Base-by-base conservation (phyloP, 2,329 filamentous ascomycete genomes). In the Neocucurbitaria cava region DNA sequence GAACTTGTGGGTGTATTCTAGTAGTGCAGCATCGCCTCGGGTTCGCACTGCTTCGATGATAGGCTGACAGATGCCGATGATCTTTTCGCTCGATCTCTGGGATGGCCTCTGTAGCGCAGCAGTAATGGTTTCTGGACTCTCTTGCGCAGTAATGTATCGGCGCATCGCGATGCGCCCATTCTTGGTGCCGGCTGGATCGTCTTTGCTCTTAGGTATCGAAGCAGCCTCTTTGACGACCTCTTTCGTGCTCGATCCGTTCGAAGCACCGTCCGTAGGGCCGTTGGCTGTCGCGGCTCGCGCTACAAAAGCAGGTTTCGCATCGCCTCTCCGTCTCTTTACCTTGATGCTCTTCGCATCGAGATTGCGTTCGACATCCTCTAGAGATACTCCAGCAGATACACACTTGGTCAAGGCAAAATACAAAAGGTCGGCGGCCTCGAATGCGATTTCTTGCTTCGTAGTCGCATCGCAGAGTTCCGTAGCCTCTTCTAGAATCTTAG, bases 401-500 rank as follows among this genome's bases (percentile, higher is more conserved):
- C 92, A 96, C 77, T 93, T 96, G 20, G 95, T 91, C 51, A 99
- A 79, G 7, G 94, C 92, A 80, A 99, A 99, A 80, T 98, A 99
- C 48, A 99, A 87, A 51, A 99, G 80, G 72, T 99, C 95, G 0
- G 95, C 95, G 8, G 95, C 92, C 77, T 99, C 95, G 60, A 96
- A 96, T 2, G 95, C 92, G 58, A 96, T 85, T 13, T 98, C 90
- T 59, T 93, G 84, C 56, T 90, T 89, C 0, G 87, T 88, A 62
- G 87, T 87, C 15, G 95, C 94, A 61, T 95, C 87, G 71, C 94
- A 97, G 38, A 99, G 83, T 79, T 99, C 95, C 70, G 96, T 91
- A 0, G 95, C 95, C 76, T 99, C 95, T 77, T 99, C 95, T 87
- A 98, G 96, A 51, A 99, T 97, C 83, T 99, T 99, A 3, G 95